These are phyloP conservation scores for Jacaranda mimosifolia DNA, from an alignment of 257 asterid species.

Conservation along the genomic window DNA sequence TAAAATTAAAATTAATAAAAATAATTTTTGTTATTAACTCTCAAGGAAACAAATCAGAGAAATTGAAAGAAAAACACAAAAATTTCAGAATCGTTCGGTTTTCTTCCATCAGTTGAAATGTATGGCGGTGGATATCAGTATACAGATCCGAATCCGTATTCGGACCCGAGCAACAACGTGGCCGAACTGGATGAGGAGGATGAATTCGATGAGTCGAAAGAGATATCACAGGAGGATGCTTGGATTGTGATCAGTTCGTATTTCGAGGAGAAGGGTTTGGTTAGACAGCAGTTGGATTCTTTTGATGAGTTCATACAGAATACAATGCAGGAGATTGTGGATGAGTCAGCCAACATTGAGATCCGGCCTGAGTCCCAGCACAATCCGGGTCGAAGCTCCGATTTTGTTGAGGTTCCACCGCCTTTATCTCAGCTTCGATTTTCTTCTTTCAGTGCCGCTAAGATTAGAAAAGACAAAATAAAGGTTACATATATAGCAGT, in stretches of 20 bases:
- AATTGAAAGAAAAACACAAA: background rate
- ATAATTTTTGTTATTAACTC: background rate
- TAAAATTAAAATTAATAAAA: background rate
- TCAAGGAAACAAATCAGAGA: background rate
- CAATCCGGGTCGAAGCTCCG: conserved; percentile 90
- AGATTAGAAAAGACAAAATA: background rate
- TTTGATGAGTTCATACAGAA: conserved; percentile 97
- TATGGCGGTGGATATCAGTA: conserved; percentile 40
- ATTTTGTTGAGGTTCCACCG: conserved; percentile 86
- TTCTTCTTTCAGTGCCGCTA: background rate
- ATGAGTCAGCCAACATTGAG: conserved; percentile 91
- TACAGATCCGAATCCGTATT: background rate
- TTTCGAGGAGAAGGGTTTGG: conserved; percentile 95
- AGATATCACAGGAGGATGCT: conserved; percentile 95
- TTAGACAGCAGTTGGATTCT: conserved; percentile 93
- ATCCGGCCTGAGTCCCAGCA: conserved; percentile 98
- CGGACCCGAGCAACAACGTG: background rate
- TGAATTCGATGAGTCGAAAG: conserved; percentile 65
- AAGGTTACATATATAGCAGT: too few relatives aligned
- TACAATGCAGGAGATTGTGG: conserved; percentile 98
- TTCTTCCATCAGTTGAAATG: conserved; percentile 14
- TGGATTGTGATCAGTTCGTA: conserved; percentile 98
- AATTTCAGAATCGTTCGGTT: background rate
- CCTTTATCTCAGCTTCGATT: conserved; percentile 55
- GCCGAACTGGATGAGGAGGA: conserved; percentile 53